Evolutionary conservation across 208 protist species (phyloP).

Genomic region (Entamoeba moshkovskii): DNA sequence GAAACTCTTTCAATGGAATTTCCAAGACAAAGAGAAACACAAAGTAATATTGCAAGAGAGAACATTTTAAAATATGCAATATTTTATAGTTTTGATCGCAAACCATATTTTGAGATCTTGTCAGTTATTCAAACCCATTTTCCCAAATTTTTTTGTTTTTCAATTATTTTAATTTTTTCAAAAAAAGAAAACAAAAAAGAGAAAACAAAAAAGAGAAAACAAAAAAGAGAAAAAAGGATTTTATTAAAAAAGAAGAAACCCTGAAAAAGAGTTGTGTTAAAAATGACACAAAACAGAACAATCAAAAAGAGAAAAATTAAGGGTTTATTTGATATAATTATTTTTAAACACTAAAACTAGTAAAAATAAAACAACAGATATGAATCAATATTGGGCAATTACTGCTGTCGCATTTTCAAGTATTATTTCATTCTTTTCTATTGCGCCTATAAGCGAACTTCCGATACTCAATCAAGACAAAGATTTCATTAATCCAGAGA

Average conservation of each 20-base stretch:
- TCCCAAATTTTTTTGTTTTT: neutral
- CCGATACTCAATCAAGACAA: neutral
- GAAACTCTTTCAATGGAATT: neutral
- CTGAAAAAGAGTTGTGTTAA: too few relatives aligned
- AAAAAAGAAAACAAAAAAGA: neutral
- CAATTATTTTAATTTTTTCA: neutral
- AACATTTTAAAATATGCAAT: neutral
- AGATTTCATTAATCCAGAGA: neutral
- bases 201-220: neutral
- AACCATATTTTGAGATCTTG: neutral
- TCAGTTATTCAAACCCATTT: neutral
- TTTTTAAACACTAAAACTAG: neutral
- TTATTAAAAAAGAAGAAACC: too few relatives aligned
- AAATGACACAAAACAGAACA: too few relatives aligned
- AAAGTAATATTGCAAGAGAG: neutral
- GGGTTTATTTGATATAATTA: too few relatives aligned
- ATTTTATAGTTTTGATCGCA: neutral
- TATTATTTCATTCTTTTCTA: neutral
- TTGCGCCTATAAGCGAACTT: neutral
- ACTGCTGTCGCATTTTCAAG: neutral
- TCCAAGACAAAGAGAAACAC: neutral
- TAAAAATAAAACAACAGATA: neutral
- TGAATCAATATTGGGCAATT: neutral
- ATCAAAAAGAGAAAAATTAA: too few relatives aligned
- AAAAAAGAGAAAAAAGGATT: too few relatives aligned